phyloP scores from a whole-genome alignment of 2,329 filamentous ascomycete genomes.

The Clonostachys rhizophaga region DNA sequence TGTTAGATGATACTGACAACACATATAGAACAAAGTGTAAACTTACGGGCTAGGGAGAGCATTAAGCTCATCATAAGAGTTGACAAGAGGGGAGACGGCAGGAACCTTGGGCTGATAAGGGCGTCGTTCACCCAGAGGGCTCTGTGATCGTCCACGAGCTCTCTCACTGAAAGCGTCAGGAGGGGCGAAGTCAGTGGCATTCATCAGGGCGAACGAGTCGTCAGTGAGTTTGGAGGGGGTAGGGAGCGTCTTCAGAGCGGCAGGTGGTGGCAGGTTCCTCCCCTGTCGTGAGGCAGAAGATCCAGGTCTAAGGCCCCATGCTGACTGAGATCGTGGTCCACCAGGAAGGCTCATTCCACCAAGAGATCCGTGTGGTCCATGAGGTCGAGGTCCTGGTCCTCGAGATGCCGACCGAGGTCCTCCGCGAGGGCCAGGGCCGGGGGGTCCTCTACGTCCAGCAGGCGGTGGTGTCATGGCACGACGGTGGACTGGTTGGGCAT shows the following conservation, averaged over 20 bases:
- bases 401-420: conserved; percentile 15
- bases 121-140: conserved; percentile 57
- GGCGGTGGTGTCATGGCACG: conserved; percentile 96
- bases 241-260: conserved; percentile 70
- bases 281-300: conserved; percentile 53
- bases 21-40: neutral
- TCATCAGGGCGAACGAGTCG: conserved; percentile 66
- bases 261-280: conserved; percentile 61
- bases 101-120: conserved; percentile 73
- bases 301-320: conserved; percentile 45
- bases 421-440: conserved; percentile 18
- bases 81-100: conserved; percentile 72
- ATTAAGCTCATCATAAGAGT: conserved; percentile 81
- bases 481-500: conserved; percentile 77
- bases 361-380: conserved; percentile 42
- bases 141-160: conserved; percentile 63
- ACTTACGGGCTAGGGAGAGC: conserved; percentile 89
- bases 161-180: conserved; percentile 63
- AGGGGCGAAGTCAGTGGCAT: conserved; percentile 81
- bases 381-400: conserved; percentile 15
- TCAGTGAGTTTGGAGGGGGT: conserved; percentile 83
- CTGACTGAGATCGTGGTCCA: conserved; percentile 34
- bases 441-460: conserved; percentile 36
- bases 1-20: conserved; percentile 15
- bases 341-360: conserved; percentile 40